Evolutionary conservation across 768 basidiomycete species (phyloP).

Genomic region (Coprinopsis strossmayeri): DNA sequence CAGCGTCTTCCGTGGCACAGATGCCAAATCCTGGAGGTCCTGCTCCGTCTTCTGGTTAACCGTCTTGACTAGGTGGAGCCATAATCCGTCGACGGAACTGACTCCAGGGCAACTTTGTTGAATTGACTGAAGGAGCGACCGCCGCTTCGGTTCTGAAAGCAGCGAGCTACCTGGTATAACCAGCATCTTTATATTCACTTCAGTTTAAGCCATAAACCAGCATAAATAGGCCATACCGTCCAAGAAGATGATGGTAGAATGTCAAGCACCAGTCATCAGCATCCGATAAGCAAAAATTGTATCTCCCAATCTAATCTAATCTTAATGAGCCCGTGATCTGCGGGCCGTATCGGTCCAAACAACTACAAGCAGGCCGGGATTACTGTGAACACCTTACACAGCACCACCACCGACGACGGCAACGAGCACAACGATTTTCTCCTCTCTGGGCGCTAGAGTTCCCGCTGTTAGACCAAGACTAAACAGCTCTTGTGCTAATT

Average conservation of each 20-base stretch:
- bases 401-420: neutral
- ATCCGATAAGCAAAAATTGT: too few relatives aligned
- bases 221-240: too few relatives aligned
- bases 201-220: too few relatives aligned
- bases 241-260: too few relatives aligned
- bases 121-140: conserved; percentile 55
- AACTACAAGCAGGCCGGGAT: too few relatives aligned
- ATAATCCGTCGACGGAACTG: conserved; percentile 71
- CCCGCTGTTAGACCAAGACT: too few relatives aligned
- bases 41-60: conserved; percentile 35
- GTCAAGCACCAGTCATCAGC: too few relatives aligned
- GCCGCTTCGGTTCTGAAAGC: conserved; percentile 64
- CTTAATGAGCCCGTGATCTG: too few relatives aligned
- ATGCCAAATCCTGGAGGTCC: conserved; percentile 38
- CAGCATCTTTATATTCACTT: conserved; percentile 75
- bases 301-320: too few relatives aligned
- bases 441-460: too few relatives aligned
- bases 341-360: too few relatives aligned
- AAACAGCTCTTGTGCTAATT: neutral
- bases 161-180: conserved; percentile 73
- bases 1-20: conserved; percentile 46
- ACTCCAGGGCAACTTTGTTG: conserved; percentile 47
- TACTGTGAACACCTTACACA: too few relatives aligned
- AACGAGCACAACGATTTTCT: neutral
- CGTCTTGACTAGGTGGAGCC: conserved; percentile 80